A percentile compares a stretch with the other conserved stretches of the same genome.
Conservation (phyloP, 1,284 basidiomycete genomes). For the Laetiporus sulphureus region DNA sequence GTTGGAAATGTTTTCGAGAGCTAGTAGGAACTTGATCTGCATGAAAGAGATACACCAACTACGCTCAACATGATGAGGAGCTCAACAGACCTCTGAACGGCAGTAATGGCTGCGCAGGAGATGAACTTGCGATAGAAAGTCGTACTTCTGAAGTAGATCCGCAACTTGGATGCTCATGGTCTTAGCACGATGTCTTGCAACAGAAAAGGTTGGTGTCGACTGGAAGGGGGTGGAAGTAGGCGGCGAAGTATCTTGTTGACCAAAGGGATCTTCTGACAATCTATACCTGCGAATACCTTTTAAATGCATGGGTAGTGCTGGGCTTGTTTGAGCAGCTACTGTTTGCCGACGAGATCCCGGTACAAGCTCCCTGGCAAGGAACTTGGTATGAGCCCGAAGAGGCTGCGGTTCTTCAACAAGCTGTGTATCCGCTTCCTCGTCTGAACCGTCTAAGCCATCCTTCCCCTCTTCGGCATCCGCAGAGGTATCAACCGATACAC, state of each 20-base stretch:
- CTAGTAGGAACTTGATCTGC: slow-evolving; percentile 80
- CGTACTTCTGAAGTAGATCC: slow-evolving; percentile 65
- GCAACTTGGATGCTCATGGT: slow-evolving; percentile 38
- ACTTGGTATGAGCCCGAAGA: neutral
- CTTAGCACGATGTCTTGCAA: slow-evolving; percentile 37
- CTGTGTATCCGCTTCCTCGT: slow-evolving; percentile 17
- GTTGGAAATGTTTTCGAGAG: slow-evolving; percentile 91
- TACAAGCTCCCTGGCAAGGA: slow-evolving; percentile 4
- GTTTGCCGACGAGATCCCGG: slow-evolving; percentile 37
- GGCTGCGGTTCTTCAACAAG: slow-evolving; percentile 8
- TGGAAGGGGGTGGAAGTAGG: slow-evolving; percentile 43
- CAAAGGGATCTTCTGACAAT: slow-evolving; percentile 66
- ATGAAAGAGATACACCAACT: slow-evolving; percentile 6
- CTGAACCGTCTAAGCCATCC: slow-evolving; percentile 23
- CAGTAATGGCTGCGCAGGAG: slow-evolving; percentile 88
- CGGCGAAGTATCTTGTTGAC: slow-evolving; percentile 52
- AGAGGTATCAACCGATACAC: slow-evolving; percentile 10
- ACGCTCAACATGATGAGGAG: slow-evolving; percentile 11
- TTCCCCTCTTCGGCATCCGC: slow-evolving; percentile 36
- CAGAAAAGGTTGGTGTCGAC: slow-evolving; percentile 60
- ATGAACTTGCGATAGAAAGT: slow-evolving; percentile 57
- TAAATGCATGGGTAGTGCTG: slow-evolving; percentile 56
- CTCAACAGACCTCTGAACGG: slow-evolving; percentile 69
- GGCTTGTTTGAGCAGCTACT: slow-evolving; percentile 65
- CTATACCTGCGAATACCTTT: slow-evolving; percentile 43